These are phyloP conservation scores for Coffea humblotiana DNA, from an alignment of 305 asterid genomes.

Conservation along the genomic window DNA sequence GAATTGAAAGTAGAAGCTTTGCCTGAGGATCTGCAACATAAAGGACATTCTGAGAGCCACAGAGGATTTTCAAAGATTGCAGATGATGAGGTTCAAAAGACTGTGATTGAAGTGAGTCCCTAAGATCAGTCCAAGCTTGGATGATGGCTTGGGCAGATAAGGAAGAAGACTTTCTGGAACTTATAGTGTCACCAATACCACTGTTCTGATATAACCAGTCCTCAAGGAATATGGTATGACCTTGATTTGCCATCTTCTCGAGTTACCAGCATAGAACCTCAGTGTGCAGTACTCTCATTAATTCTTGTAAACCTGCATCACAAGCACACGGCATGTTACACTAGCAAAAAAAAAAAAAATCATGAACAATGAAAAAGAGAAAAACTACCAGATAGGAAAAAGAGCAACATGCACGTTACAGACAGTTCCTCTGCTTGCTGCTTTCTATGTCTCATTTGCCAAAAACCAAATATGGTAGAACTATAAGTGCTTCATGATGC, in stretches of 20 bases:
- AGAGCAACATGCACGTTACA: background rate
- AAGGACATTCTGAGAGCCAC: slow-evolving; percentile 55
- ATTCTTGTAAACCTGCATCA: background rate
- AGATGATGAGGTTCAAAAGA: slow-evolving; percentile 54
- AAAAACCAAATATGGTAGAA: background rate
- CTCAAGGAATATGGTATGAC: slow-evolving; percentile 64
- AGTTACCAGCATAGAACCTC: slow-evolving; percentile 33
- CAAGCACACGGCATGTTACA: background rate
- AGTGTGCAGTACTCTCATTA: background rate
- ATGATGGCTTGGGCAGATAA: slow-evolving; percentile 71
- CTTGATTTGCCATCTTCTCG: slow-evolving; percentile 56
- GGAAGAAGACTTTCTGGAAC: slow-evolving; percentile 38
- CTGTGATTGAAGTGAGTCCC: slow-evolving; percentile 56
- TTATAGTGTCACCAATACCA: slow-evolving; percentile 33
- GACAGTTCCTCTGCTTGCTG: background rate
- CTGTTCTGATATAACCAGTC: slow-evolving; percentile 62
- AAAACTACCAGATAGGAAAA: too few relatives aligned
- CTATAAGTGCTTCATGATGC: too few relatives aligned
- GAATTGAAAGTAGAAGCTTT: slow-evolving; percentile 61
- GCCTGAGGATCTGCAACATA: slow-evolving; percentile 94
- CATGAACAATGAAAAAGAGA: background rate
- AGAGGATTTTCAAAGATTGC: slow-evolving; percentile 58
- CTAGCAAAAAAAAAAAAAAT: background rate
- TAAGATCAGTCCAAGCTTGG: slow-evolving; percentile 88
- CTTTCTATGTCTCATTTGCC: background rate